These are phyloP conservation scores for Podospora sp. DNA, from an alignment of 495 filamentous ascomycete species.

Conservation along the genomic window DNA sequence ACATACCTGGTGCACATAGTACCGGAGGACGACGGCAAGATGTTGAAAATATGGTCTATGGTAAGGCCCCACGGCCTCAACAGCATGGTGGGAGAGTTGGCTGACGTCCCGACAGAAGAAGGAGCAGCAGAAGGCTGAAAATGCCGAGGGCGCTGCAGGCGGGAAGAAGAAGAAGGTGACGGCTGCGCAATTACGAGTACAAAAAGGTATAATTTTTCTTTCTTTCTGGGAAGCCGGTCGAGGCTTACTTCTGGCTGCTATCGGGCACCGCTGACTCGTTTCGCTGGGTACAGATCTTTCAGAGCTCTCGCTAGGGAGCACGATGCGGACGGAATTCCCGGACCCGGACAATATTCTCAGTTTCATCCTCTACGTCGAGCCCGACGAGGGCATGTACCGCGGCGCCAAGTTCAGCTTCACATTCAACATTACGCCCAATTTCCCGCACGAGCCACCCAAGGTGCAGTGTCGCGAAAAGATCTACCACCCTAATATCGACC, in stretches of 20 bases:
- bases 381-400: constrained; percentile 98
- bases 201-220: constrained; percentile 73
- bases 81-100: constrained; percentile 19
- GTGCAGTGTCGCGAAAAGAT: constrained; percentile 98
- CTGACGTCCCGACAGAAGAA: constrained; percentile 66
- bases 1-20: not conserved
- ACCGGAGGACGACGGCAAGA: constrained; percentile 52
- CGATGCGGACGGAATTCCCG: constrained; percentile 91
- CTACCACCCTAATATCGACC: constrained; percentile 98
- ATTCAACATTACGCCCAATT: constrained; percentile 90
- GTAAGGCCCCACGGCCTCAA: constrained; percentile 50
- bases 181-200: constrained; percentile 90
- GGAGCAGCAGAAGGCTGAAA: constrained; percentile 91
- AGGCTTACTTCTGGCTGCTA: not conserved
- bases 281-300: constrained; percentile 69
- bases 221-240: not conserved
- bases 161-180: constrained; percentile 98
- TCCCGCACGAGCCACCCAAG: constrained; percentile 97
- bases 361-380: constrained; percentile 90
- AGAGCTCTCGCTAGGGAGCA: constrained; percentile 84
- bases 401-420: constrained; percentile 85
- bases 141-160: constrained; percentile 67
- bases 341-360: constrained; percentile 96
- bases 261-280: constrained; percentile 5
- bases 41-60: constrained; percentile 99